Evolutionary conservation across 257 asterid species (phyloP).

Genomic region (Coffea canephora): DNA sequence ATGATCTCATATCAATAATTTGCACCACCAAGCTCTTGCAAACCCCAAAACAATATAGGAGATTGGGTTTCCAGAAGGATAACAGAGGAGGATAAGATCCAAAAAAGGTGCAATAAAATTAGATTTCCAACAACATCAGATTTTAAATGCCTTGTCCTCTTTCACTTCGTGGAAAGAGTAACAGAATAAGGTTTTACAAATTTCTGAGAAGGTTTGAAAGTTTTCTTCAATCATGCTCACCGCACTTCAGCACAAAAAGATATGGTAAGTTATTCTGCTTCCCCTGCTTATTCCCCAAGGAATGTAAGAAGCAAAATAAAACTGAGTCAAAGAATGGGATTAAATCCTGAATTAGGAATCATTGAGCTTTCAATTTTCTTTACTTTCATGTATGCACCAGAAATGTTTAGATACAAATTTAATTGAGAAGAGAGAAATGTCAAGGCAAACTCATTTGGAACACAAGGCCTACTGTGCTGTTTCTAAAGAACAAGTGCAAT

Average conservation of each 20-base stretch:
- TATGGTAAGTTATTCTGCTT: background rate
- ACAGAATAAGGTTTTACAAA: background rate
- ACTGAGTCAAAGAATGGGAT: background rate
- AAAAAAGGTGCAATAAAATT: background rate
- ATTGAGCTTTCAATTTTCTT: background rate
- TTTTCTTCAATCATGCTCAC: background rate
- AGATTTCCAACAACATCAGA: background rate
- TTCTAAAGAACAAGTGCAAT: no score
- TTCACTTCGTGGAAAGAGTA: slow-evolving; percentile 2
- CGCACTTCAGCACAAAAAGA: no score
- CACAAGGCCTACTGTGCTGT: no score
- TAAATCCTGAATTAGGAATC: background rate
- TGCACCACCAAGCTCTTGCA: background rate
- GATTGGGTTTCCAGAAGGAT: background rate
- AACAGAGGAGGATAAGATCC: background rate
- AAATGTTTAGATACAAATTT: no score
- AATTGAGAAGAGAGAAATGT: no score
- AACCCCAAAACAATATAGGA: background rate
- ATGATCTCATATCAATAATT: background rate
- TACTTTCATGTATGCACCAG: background rate
- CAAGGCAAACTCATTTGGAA: no score
- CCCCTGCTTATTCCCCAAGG: background rate
- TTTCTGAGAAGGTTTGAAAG: background rate
- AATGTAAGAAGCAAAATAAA: background rate
- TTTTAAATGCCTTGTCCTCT: background rate